Conservation (phyloP, 495 filamentous ascomycete genomes). For the Podospora pseudopauciseta region DNA sequence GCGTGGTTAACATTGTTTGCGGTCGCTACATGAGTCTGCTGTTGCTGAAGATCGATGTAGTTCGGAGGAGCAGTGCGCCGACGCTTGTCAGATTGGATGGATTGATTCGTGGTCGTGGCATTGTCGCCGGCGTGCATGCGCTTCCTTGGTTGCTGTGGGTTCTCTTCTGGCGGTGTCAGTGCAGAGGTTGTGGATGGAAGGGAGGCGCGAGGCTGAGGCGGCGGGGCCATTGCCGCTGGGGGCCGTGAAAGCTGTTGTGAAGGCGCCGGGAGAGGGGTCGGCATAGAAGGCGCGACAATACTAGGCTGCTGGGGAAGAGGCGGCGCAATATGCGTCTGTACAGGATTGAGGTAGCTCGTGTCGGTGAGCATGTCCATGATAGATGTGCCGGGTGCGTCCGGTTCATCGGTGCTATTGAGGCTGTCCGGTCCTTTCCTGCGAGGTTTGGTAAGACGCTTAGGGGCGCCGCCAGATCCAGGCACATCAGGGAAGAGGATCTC, state of each 20-base stretch:
- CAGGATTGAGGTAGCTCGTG: conserved; percentile 20
- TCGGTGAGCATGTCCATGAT: conserved; percentile 35
- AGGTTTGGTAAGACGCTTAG: conserved; percentile 49
- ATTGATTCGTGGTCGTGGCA: conserved; percentile 2
- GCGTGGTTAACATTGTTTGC: conserved; percentile 11
- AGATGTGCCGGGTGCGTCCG: conserved; percentile 29
- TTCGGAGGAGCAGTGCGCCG: conserved; percentile 35
- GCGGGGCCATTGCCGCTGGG: conserved; percentile 29
- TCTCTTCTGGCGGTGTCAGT: conserved; percentile 50
- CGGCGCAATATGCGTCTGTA: conserved; percentile 25
- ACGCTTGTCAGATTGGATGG: conserved; percentile 37
- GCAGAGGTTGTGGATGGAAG: conserved; percentile 38
- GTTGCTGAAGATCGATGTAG: conserved; percentile 26
- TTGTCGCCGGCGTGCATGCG: conserved; percentile 25
- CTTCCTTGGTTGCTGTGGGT: conserved; percentile 34
- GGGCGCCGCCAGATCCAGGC: conserved; percentile 47
- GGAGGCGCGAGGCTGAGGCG: conserved; percentile 30
- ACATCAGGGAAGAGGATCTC: conserved; percentile 50
- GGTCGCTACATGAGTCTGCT: conserved; percentile 16
- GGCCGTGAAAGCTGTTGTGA: conserved; percentile 16
- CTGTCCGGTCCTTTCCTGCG: conserved; percentile 38
- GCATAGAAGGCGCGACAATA: neutral
- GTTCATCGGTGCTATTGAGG: conserved; percentile 25
- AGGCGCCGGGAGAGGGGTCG: conserved; percentile 14
- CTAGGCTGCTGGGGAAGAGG: conserved; percentile 8